phyloP scores from a whole-genome alignment of 2,329 filamentous ascomycete species.

The Cordyceps javanica region DNA sequence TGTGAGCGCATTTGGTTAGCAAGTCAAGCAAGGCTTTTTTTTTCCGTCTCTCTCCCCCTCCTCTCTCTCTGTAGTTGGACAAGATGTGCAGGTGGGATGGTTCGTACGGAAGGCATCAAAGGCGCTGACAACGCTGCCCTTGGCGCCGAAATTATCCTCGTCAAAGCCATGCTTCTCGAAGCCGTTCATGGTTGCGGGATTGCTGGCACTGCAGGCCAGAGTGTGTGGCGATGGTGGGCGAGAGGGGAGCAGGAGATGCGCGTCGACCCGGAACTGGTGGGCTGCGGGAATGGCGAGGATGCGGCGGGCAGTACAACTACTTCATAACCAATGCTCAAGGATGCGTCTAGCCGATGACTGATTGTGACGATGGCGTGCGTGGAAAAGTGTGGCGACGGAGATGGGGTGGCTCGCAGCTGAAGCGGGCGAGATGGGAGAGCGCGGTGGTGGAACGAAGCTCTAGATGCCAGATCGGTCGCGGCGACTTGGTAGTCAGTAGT shows the following conservation, averaged over 20 bases:
- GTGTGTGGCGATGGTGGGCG: neutral
- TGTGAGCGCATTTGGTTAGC: conserved; percentile 29
- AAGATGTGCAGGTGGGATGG: conserved; percentile 3
- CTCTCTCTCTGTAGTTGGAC: too few relatives aligned
- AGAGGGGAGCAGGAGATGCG: neutral
- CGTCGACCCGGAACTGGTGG: neutral
- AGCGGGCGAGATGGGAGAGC: neutral
- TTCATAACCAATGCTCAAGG: neutral
- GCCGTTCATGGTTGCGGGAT: conserved; percentile 61
- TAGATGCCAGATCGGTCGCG: neutral
- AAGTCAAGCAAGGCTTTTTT: too few relatives aligned
- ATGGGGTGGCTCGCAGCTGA: neutral
- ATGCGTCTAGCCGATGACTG: neutral
- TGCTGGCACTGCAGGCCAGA: conserved; percentile 4
- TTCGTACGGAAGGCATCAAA: conserved; percentile 93
- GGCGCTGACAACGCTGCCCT: conserved; percentile 66
- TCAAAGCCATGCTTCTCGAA: conserved; percentile 61
- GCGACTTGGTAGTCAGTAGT: too few relatives aligned
- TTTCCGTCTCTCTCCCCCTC: too few relatives aligned
- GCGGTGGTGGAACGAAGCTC: neutral
- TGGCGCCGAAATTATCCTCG: conserved; percentile 75
- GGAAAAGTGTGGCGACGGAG: neutral
- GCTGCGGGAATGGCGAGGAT: neutral
- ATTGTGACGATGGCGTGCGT: neutral
- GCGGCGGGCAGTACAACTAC: neutral